A percentile compares a stretch with the other conserved stretches of the same genome.
Evolutionary conservation across 2,329 filamentous ascomycete species (phyloP).

Genomic region (Tricladium varicosporioides): DNA sequence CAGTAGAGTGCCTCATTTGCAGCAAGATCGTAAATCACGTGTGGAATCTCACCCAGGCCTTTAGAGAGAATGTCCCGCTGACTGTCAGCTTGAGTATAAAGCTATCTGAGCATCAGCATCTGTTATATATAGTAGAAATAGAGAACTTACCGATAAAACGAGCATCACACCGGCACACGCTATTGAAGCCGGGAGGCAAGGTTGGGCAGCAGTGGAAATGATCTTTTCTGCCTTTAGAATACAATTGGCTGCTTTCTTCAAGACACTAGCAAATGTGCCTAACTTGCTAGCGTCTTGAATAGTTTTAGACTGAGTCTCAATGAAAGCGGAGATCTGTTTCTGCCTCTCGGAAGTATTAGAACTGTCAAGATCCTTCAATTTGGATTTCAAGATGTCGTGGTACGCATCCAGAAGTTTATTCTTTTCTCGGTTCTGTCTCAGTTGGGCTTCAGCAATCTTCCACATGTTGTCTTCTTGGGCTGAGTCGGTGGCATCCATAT

Average conservation of each 20-base stretch:
- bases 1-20: slow-evolving; percentile 1
- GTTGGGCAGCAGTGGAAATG: not conserved
- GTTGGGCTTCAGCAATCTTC: slow-evolving; percentile 8
- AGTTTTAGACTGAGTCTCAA: not conserved
- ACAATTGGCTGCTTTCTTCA: not conserved
- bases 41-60: slow-evolving; percentile 4
- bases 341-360: not conserved
- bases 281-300: not conserved
- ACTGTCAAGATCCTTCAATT: slow-evolving; percentile 6
- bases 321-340: not conserved
- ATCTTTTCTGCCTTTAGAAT: not conserved
- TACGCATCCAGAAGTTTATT: slow-evolving; percentile 6
- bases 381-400: slow-evolving; percentile 2
- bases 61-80: slow-evolving; percentile 6
- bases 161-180: slow-evolving; percentile 1
- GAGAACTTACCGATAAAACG: slow-evolving; percentile 4
- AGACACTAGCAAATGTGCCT: not conserved
- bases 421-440: slow-evolving; percentile 3
- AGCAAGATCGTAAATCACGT: slow-evolving; percentile 6
- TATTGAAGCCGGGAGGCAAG: not conserved
- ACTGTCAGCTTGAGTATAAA: slow-evolving; percentile 1
- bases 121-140: slow-evolving; percentile 1
- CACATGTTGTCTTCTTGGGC: slow-evolving; percentile 6
- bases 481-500: slow-evolving; percentile 4
- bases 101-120: slow-evolving; percentile 6